Evolutionary conservation across 2,329 filamentous ascomycete species (phyloP), one percentile per base, ranked within the genome.

Genomic region (Fusarium abutilonis): DNA sequence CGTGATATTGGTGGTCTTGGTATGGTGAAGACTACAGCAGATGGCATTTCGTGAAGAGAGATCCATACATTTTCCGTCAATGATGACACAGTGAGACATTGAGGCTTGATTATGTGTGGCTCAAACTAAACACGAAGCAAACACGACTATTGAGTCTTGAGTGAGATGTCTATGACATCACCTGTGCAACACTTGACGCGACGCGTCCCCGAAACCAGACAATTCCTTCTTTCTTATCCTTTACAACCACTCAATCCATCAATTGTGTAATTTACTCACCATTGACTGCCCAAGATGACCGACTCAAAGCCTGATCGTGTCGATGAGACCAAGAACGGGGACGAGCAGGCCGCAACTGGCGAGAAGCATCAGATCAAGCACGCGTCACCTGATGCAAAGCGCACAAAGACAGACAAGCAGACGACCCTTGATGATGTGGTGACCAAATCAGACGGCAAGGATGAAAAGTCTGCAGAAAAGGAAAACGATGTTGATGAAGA

Each of bases 281-380:
- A 19, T 26, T n/a, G 9, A 48, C 17, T n/a, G 21, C 5, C 21
- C 39, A 68, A 42, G 23, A 67, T 67, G 65, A 17, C 55, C 28
- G 49, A 60, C 14, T 47, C 58, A 4, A 46, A 56, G 15, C 39
- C 40, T 9, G 35, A 67, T 4, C 26, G 29, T 14, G 28, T 55
- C 4, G 51, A 56, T 0, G 34, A 58, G 44, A 55, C 56, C 13
- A 56, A 53, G 28, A 50, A 54, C n/a, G 59, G 26, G 5, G 53
- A 63, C 39, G 46, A 56, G 9, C 43, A 58, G 11, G 38, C 50
- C 6, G n/a, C 60, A 14, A 38, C 64, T 19, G 70, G 72, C 3
- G 68, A 72, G 13, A 74, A 73, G 59, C 72, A 73, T 45, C 63
- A 70, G 46, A 72, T 70, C 13, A 53, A 70, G 13, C 64, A 71